Percentiles rank a stretch among this genome's conserved stretches.
Evolutionary conservation across 106 monocot genomes (phyloP).

Genomic region (Hemerocallis citrina): DNA sequence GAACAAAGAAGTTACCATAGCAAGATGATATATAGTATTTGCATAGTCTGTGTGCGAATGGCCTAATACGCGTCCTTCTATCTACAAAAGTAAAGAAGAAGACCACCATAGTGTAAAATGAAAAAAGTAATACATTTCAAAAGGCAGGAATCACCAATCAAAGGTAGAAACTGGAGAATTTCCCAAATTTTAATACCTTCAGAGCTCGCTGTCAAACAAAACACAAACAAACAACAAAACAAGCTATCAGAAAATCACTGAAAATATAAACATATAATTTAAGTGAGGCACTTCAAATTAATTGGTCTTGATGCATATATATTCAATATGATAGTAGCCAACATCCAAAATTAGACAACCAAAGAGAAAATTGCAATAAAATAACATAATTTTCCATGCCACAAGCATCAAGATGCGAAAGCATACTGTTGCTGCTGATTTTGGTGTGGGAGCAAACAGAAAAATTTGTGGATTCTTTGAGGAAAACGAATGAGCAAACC

Average conservation of each 20-base stretch:
- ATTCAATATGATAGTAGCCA: neutral
- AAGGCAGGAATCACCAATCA: conserved; percentile 7
- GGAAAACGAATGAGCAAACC: too few species aligned
- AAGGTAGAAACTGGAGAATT: conserved; percentile 4
- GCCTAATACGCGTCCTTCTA: conserved; percentile 86
- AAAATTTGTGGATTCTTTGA: too few species aligned
- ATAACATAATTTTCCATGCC: neutral
- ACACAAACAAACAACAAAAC: conserved; percentile 5
- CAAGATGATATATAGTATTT: conserved; percentile 90
- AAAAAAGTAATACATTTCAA: neutral
- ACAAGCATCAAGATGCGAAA: neutral
- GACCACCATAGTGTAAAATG: too few species aligned
- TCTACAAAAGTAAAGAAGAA: too few species aligned
- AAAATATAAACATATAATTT: neutral
- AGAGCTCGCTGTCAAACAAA: conserved; percentile 65
- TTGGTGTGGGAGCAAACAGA: too few species aligned
- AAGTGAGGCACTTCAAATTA: neutral
- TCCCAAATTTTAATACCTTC: conserved; percentile 43
- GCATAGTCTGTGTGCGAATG: conserved; percentile 75
- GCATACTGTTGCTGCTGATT: too few species aligned
- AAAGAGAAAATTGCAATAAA: too few species aligned
- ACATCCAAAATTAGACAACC: too few species aligned
- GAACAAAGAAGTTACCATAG: conserved; percentile 46
- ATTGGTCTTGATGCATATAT: neutral
- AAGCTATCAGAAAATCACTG: neutral